Percentiles rank a stretch among this genome's conserved stretches.
Conservation (phyloP, 768 basidiomycete genomes). For the Boletus rubroflammeus region DNA sequence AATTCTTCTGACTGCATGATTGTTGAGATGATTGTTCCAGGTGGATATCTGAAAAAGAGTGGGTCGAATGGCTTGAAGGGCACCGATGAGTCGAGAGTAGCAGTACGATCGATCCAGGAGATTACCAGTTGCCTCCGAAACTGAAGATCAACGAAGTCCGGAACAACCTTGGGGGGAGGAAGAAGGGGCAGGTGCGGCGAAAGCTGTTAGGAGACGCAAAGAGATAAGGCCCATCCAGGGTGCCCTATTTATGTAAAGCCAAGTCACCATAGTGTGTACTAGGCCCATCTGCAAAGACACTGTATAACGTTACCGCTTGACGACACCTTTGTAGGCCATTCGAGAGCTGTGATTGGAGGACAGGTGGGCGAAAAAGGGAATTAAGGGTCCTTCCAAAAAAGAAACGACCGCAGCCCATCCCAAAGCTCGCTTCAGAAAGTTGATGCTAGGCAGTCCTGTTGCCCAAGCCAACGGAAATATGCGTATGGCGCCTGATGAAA, state of each 20-base stretch:
- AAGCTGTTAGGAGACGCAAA: not conserved
- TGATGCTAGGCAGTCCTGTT: not conserved
- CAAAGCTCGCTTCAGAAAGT: no score
- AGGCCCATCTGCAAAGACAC: no score
- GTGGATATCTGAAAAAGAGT: not conserved
- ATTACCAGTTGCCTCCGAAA: not conserved
- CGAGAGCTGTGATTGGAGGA: no score
- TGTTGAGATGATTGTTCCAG: not conserved
- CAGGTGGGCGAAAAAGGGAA: no score
- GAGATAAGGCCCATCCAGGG: not conserved
- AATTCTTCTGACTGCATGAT: conserved; percentile 8
- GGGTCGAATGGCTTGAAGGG: not conserved
- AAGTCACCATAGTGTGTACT: not conserved
- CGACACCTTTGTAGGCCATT: no score
- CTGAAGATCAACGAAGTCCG: not conserved
- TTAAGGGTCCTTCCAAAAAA: no score
- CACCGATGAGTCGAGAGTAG: not conserved
- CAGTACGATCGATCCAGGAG: not conserved
- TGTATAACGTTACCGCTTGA: no score
- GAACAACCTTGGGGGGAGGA: not conserved
- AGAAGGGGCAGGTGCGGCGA: not conserved
- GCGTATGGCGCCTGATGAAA: not conserved
- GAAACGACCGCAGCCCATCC: no score
- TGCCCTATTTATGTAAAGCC: not conserved
- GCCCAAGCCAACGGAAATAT: not conserved